Evolutionary conservation across 2,329 filamentous ascomycete species (phyloP).

Genomic region (Colletotrichum sp.): DNA sequence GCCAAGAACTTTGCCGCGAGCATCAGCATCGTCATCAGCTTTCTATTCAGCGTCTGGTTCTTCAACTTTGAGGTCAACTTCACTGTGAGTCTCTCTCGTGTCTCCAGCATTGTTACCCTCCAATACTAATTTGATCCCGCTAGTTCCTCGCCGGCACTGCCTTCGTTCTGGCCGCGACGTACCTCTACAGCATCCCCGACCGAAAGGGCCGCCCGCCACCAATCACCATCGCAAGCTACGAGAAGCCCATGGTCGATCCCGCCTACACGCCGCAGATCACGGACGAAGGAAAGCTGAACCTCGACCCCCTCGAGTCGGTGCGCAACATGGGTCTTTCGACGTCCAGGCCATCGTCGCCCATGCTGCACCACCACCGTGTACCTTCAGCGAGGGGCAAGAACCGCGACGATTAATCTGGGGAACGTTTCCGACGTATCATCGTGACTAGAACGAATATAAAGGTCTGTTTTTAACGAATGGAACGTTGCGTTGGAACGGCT

Average conservation of each 20-base stretch:
- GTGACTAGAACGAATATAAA: neutral
- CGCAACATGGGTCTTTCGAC: constrained; percentile 45
- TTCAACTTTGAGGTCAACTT: constrained; percentile 79
- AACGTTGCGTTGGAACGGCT: neutral
- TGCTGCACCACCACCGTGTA: constrained; percentile 31
- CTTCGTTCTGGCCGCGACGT: constrained; percentile 82
- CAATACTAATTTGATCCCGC: neutral
- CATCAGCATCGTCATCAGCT: constrained; percentile 88
- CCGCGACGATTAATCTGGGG: constrained; percentile 16
- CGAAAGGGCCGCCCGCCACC: constrained; percentile 66
- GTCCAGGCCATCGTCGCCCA: constrained; percentile 53
- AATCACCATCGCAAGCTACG: constrained; percentile 74
- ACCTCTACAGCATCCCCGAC: constrained; percentile 78
- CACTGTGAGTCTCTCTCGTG: constrained; percentile 63
- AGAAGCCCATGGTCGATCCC: constrained; percentile 71
- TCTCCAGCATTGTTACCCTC: neutral
- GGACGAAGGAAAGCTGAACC: constrained; percentile 36
- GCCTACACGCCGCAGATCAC: constrained; percentile 41
- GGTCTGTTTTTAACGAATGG: neutral
- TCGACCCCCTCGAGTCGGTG: constrained; percentile 45
- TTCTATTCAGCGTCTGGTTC: constrained; percentile 82
- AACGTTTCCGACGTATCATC: neutral
- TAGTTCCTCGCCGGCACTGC: constrained; percentile 84
- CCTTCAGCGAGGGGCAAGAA: constrained; percentile 20
- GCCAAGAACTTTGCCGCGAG: constrained; percentile 94